Evolutionary conservation across 2,329 filamentous ascomycete genomes (phyloP).

Genomic region (Hypoxylon sp.): DNA sequence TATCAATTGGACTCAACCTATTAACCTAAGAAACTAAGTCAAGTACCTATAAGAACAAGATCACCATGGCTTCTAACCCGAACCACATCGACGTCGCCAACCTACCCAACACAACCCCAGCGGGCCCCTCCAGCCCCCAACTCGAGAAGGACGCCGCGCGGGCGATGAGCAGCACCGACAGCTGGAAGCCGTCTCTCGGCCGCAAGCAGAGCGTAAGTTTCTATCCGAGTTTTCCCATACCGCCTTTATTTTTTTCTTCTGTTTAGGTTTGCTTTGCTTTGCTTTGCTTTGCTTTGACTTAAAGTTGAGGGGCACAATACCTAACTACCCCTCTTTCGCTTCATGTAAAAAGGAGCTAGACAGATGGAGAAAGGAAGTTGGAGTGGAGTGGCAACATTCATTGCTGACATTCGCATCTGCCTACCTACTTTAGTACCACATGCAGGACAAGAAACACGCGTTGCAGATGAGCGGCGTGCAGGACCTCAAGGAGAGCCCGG

Average conservation of each 20-base stretch:
- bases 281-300: no score
- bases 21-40: background rate
- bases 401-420: slow-evolving; percentile 10
- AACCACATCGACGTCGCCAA: slow-evolving; percentile 29
- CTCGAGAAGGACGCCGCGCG: slow-evolving; percentile 51
- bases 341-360: no score
- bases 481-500: slow-evolving; percentile 53
- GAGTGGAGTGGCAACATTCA: background rate
- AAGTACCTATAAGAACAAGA: background rate
- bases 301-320: no score
- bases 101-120: slow-evolving; percentile 14
- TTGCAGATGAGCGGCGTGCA: slow-evolving; percentile 59
- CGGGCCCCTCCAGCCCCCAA: slow-evolving; percentile 45
- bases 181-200: slow-evolving; percentile 62
- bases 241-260: background rate
- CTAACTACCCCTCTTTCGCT: background rate
- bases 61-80: slow-evolving; percentile 16
- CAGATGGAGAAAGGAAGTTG: no score
- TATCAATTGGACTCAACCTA: background rate
- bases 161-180: slow-evolving; percentile 52
- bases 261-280: background rate
- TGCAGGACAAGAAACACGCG: slow-evolving; percentile 65
- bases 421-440: slow-evolving; percentile 55
- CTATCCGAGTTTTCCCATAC: background rate
- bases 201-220: slow-evolving; percentile 56